Base-by-base conservation (phyloP, 805 yeast species). In the Candida corydali region DNA sequence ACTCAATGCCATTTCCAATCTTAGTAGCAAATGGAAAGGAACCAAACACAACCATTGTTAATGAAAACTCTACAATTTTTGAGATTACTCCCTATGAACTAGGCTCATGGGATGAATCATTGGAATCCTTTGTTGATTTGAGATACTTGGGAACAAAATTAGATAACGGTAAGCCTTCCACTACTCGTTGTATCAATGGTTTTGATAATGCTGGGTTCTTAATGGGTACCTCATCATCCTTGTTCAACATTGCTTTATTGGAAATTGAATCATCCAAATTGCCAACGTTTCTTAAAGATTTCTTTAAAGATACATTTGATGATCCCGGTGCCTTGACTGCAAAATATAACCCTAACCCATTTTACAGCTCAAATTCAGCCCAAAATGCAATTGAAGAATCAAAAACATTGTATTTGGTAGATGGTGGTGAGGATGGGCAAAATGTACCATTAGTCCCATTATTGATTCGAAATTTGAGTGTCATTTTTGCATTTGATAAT, bases 161-260 rank as follows among this genome's bases (percentile, higher is more conserved):
- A 26, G 50, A 67, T 17, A 68, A 77, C 42, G 96, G 96, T 27
- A 44, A 52, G 15, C 80, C 86, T 8, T 49, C 51, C 4, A 26
- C 15, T 6, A 22, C 10, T 19, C 46, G 46, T 3, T 88, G 96
- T 61, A 60, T 76, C 41, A 72, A 63, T 3, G 91, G 93, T 3
- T 80, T 73, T 41, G 96, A 88, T 57, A 86, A 86, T 49, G 80
- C 86, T 5, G 94, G 95, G 5, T 88, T 77, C 52, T 61, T 86
- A 20, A 65, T 86, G 61, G 96, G 94, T 26, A 80, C 95, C 5
- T 85, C 95, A 2, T 83, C 95, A 2, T 70, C 91, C 1, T 59
- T 87, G 33, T 87, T 87, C 67, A 86, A 84, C 53, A 78, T 76
- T 53, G 66, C 81, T 34, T 52, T 85, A 15, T 57, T 81, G 29